Evolutionary conservation across 2,329 filamentous ascomycete species (phyloP).

Genomic region (Fusarium bulbicola): DNA sequence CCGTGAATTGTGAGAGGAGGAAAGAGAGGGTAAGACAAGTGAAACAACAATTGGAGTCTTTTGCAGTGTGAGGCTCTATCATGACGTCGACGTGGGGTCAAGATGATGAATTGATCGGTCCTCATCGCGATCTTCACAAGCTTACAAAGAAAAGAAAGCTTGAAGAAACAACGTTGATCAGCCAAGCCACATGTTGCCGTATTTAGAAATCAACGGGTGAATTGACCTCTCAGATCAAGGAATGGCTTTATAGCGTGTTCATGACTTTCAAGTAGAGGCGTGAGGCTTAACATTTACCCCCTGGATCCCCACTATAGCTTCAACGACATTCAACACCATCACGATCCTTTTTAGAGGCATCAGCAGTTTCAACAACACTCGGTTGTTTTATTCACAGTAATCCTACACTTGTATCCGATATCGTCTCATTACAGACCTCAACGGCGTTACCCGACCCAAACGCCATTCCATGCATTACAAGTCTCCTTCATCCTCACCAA

Average conservation of each 20-base stretch:
- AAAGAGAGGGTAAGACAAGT: conserved; percentile 3
- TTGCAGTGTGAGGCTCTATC: conserved; percentile 4
- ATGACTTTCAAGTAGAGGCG: conserved; percentile 12
- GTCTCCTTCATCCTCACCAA: background rate
- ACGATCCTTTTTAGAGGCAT: background rate
- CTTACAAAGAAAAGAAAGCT: conserved; percentile 3
- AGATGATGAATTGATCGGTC: conserved; percentile 27
- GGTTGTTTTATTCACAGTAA: conserved; percentile 17
- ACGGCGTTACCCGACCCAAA: conserved; percentile 22
- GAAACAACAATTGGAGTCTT: conserved; percentile 16
- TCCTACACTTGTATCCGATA: conserved; percentile 26
- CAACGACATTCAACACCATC: conserved; percentile 12
- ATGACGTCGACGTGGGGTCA: conserved; percentile 39
- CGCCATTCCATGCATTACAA: conserved; percentile 19
- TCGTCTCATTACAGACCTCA: background rate
- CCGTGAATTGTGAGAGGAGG: conserved; percentile 2
- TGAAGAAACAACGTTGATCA: background rate
- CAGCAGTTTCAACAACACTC: background rate
- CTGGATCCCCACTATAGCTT: background rate
- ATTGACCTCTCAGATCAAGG: background rate
- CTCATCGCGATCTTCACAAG: conserved; percentile 16
- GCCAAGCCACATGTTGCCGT: background rate
- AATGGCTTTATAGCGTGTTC: background rate
- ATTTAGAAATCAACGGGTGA: background rate
- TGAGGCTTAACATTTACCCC: conserved; percentile 4